A percentile compares a stretch with the other conserved stretches of the same genome.
phyloP scores from a whole-genome alignment of 352 stramenopile species.

The Plasmopara viticola region DNA sequence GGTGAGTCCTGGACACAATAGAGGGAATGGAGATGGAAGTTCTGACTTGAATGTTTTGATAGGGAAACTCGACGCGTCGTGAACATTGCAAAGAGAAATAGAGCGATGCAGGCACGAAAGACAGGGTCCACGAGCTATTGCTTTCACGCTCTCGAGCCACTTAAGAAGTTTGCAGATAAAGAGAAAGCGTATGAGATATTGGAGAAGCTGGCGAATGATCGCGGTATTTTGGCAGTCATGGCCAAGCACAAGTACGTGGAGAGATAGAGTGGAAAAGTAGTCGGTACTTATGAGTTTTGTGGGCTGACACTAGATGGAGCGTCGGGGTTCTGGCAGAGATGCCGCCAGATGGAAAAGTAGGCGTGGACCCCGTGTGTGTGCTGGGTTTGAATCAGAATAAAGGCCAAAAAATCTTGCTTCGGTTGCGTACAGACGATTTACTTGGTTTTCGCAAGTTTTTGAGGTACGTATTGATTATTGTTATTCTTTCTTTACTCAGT shows the following conservation, averaged over 20 bases:
- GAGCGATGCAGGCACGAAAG: constrained; percentile 28
- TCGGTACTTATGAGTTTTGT: constrained; percentile 3
- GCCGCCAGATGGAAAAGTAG: constrained; percentile 88
- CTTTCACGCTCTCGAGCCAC: constrained; percentile 67
- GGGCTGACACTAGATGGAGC: constrained; percentile 51
- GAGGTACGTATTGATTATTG: constrained; percentile 28
- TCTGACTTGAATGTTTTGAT: not conserved
- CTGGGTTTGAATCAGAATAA: constrained; percentile 95
- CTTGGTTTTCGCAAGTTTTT: constrained; percentile 88
- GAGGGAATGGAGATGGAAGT: not conserved
- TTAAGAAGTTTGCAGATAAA: constrained; percentile 49
- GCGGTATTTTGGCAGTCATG: constrained; percentile 84
- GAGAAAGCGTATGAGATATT: constrained; percentile 72
- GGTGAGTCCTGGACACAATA: constrained; percentile 15
- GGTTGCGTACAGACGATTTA: constrained; percentile 93
- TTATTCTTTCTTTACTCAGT: not conserved
- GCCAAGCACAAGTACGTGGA: constrained; percentile 71
- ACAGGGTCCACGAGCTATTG: constrained; percentile 43
- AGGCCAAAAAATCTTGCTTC: constrained; percentile 90
- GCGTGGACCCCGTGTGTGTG: constrained; percentile 80
- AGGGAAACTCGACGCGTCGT: constrained; percentile 53
- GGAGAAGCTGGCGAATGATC: constrained; percentile 77
- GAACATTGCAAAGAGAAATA: constrained; percentile 50
- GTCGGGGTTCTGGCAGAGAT: constrained; percentile 85
- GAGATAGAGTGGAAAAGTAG: not conserved